A percentile compares a stretch with the other conserved stretches of the same genome.
phyloP scores from a whole-genome alignment of 116 monocot genomes.

The Phalaenopsis hybrid region DNA sequence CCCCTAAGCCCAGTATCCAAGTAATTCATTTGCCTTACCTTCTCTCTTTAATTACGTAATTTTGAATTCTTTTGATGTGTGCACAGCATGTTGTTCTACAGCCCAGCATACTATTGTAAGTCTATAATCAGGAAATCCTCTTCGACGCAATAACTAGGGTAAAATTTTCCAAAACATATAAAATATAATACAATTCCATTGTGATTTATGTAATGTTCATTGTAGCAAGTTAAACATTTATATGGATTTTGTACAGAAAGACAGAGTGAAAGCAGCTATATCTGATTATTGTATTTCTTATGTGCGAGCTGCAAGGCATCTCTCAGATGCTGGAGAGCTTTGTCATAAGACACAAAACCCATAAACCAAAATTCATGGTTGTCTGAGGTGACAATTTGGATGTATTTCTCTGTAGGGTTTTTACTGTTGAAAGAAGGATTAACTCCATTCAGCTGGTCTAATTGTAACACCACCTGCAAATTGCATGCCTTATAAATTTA shows the following conservation, averaged over 20 bases:
- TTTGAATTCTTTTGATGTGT: background rate
- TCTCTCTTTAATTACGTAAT: too few relatives aligned
- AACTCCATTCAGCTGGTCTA: constrained; percentile 4
- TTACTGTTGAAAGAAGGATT: constrained; percentile 6
- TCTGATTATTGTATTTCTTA: background rate
- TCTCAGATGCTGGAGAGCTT: constrained; percentile 13
- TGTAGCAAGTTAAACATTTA: background rate
- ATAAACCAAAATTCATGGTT: constrained; percentile 24
- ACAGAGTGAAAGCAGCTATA: background rate
- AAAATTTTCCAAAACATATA: background rate
- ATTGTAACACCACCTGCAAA: constrained; percentile 12
- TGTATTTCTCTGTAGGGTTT: constrained; percentile 10
- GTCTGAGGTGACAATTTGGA: constrained; percentile 17
- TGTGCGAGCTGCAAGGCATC: background rate
- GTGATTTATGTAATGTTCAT: background rate
- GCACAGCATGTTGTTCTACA: constrained; percentile 52
- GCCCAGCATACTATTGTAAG: constrained; percentile 6
- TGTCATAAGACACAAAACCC: constrained; percentile 20
- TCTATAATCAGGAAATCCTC: background rate
- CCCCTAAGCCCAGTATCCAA: too few relatives aligned
- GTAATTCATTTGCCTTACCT: too few relatives aligned
- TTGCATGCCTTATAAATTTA: background rate
- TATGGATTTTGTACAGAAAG: background rate
- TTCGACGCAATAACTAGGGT: background rate
- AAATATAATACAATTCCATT: background rate